Conservation (phyloP, 225 moss, liverwort and hornwort species). For the Sphagnum tenellum region DNA sequence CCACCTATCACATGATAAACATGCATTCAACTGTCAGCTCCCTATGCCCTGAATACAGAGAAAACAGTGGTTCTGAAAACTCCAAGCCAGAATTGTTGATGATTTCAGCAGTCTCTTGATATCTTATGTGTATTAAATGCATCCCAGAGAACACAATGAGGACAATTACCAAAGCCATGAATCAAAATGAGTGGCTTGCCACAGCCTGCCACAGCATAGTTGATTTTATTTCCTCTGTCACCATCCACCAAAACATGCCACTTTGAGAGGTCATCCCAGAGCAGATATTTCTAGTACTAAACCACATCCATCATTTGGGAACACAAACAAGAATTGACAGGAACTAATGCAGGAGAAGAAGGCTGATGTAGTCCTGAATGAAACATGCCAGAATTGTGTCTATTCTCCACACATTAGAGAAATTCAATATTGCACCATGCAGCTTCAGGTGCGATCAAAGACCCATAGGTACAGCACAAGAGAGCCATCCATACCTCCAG, state of each 20-base stretch:
- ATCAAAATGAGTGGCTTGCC: constrained; percentile 87
- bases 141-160: background rate
- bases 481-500: constrained; percentile 47
- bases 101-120: no score
- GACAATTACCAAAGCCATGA: constrained; percentile 85
- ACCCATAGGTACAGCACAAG: background rate
- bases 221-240: constrained; percentile 78
- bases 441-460: no score
- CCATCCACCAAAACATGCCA: background rate
- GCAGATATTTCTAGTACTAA: no score
- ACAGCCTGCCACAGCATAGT: constrained; percentile 81
- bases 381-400: background rate
- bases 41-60: background rate
- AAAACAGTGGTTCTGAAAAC: no score
- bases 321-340: no score
- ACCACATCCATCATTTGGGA: no score
- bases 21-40: background rate
- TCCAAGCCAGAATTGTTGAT: no score
- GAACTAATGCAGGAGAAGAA: no score
- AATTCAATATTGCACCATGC: no score
- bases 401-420: no score
- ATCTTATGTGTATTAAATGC: no score
- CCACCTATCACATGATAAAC: constrained; percentile 41
- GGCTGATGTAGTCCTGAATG: background rate
- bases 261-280: no score